Base-by-base conservation (phyloP, 805 yeast genomes). In the Saccharomycopsis oosterbeekiorum region DNA sequence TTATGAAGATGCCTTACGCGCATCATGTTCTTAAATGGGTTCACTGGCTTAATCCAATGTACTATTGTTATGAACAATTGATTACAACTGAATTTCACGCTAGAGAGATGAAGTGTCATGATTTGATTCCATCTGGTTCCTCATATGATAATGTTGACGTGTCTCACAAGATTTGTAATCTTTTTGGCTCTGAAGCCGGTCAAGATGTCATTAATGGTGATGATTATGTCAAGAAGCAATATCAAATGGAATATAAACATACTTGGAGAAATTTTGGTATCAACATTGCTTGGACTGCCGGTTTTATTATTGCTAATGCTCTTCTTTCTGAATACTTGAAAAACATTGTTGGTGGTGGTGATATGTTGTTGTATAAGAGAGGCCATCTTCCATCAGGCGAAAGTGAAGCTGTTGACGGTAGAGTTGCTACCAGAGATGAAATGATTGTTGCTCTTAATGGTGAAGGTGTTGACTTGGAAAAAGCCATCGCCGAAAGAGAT, bases 81-180 rank as follows among this genome's bases (percentile, higher is more conserved):
- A 76, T 84, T 75, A 74, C 80, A 8, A 79, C 79, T 63, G 87
- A 84, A 71, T 84, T 84, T 70, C 76, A 77, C 64, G 80, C 78
- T 51, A 75, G 83, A 63, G 72, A 76, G 54, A 82, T 83, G 77
- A 67, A 71, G 36, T 84, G 89, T 73, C 67, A 79, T 54, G 57
- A 69, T 1, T 74, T 71, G 62, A 73, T 84, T 64, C 89, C 89
- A 19, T 59, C 69, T 57, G 89, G 88, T 63, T 74, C 79, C 2
- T 80, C 78, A n/a, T 84, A 84, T 69, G 78, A 74, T 47, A 70
- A 74, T 63, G 68, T 78, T 36, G 65, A 77, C 1, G 43, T 71
- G 6, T 70, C 63, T 4, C 73, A 78, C 62, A 78, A 75, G 67
- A 76, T 82, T 43, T 84, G 89, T 75, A 73, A 79, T 51, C 73